Evolutionary conservation across 208 protist species (phyloP), one percentile per base, ranked within the genome.

Genomic region (Leishmania mexicana): DNA sequence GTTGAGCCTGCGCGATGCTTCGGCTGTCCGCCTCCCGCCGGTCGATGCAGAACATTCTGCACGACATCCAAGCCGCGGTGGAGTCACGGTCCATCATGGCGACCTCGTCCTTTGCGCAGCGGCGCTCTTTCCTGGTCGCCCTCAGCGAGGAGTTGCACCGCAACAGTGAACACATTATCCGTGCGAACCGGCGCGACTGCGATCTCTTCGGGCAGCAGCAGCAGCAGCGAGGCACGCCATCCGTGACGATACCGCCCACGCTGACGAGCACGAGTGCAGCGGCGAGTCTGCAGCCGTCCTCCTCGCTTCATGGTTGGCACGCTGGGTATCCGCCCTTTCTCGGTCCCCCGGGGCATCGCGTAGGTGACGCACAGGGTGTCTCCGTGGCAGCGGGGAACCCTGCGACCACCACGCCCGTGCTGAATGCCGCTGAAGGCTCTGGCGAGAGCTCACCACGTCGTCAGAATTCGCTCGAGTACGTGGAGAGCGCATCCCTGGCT

Each of bases 181-280:
- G 80, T 58, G 88, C 90, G 11, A 92, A 90, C 71, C 72, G 64
- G 35, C 84, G 83, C 28, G 90, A 94, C 83, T 89, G 85, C 79
- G 80, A 89, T 28, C 80, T 83, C 21, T 90, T 89, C 65, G 80
- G 78, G 13, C 80, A 88, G 67, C 86, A 90, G 77, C 79, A 86
- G 80, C 84, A 86, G 76, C 81, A 85, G 60, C 81, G 81, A 42
- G 81, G 81, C 17, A 81, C 81, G 71, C 70, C 81, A 13, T 85
- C 81, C 11, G 76, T 81, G 51, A 85, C 76, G 58, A 81, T 85
- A 51, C 76, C 81, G 0, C 81, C 81, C 47, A 85, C 62, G 58
- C 74, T 81, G 58, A 76, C 81, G 49, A 78, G 81, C 60, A 49
- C 76, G 15, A 77, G 75, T 35, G 57, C 76, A 47, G 67, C 57